A percentile compares a stretch with the other conserved stretches of the same genome.
Evolutionary conservation across 176 grass and related monocot genomes (phyloP).

Genomic region (Canna indica): DNA sequence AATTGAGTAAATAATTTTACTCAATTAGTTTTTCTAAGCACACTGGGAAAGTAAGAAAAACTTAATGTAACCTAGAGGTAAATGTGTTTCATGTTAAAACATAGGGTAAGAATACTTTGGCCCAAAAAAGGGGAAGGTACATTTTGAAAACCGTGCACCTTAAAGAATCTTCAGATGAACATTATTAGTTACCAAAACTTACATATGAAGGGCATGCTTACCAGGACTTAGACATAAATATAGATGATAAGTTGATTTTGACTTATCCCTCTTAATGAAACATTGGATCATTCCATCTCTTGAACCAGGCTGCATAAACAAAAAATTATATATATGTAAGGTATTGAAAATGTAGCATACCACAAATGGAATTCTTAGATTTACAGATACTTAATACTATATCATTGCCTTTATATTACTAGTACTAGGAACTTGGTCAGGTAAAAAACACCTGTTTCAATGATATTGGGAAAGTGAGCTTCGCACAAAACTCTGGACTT

Average conservation of each 20-base stretch:
- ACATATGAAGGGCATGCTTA: conserved; percentile 20
- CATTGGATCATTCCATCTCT: conserved; percentile 85
- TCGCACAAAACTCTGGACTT: conserved; percentile 79
- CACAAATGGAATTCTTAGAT: background rate
- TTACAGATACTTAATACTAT: background rate
- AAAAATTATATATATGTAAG: background rate
- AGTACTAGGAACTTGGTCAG: background rate
- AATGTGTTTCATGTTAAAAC: no score
- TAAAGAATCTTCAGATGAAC: no score
- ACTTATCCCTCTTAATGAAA: conserved; percentile 97
- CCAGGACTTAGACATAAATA: conserved; percentile 79
- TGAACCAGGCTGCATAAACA: conserved; percentile 59
- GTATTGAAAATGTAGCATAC: background rate
- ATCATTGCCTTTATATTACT: background rate
- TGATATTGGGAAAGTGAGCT: conserved; percentile 89
- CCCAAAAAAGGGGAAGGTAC: no score
- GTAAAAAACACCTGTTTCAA: conserved; percentile 72
- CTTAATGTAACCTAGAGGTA: no score
- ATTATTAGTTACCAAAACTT: background rate
- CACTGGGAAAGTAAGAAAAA: no score
- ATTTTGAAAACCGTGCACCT: no score
- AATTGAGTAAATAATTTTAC: no score
- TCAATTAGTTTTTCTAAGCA: no score
- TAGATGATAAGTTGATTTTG: conserved; percentile 89
- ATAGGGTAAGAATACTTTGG: no score